Conservation (phyloP, 176 grass and related monocot species). For the Dendrocalamus sinicus region DNA sequence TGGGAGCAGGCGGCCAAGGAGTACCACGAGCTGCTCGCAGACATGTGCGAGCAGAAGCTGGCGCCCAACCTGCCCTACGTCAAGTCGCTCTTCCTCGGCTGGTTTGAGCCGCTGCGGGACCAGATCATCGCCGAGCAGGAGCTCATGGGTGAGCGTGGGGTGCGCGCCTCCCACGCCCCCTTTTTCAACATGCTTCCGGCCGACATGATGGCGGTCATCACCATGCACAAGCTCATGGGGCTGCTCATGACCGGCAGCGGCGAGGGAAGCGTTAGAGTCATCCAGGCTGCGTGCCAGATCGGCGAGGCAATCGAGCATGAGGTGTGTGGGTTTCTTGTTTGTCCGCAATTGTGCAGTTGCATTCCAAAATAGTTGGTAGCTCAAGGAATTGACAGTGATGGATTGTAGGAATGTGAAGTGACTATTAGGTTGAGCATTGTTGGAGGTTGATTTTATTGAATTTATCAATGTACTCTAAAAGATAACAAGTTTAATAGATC, state of each 20-base stretch:
- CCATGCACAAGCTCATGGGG: conserved; percentile 98
- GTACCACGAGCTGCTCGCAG: conserved; percentile 75
- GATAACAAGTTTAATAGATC: background rate
- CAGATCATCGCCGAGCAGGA: conserved; percentile 71
- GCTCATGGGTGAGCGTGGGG: conserved; percentile 19
- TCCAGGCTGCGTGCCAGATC: conserved; percentile 61
- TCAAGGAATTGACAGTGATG: background rate
- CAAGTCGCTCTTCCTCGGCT: conserved; percentile 91
- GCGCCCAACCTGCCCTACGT: conserved; percentile 92
- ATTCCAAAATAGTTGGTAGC: conserved; percentile 18
- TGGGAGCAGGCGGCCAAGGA: conserved; percentile 95
- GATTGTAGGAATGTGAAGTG: background rate
- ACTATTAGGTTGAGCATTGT: background rate
- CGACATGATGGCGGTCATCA: conserved; percentile 97
- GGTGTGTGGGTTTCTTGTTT: conserved; percentile 53
- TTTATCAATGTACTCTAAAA: background rate
- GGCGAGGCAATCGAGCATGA: conserved; percentile 91
- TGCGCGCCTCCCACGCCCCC: conserved; percentile 34
- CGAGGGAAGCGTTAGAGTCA: conserved; percentile 72
- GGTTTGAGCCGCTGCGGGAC: conserved; percentile 89
- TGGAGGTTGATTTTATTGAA: background rate
- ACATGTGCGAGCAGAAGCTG: conserved; percentile 92
- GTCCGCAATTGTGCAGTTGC: conserved; percentile 18
- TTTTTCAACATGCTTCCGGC: conserved; percentile 71
- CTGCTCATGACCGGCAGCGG: conserved; percentile 72